Conservation (phyloP, 2,329 filamentous ascomycete species). For the Pseudocercospora eumusae region DNA sequence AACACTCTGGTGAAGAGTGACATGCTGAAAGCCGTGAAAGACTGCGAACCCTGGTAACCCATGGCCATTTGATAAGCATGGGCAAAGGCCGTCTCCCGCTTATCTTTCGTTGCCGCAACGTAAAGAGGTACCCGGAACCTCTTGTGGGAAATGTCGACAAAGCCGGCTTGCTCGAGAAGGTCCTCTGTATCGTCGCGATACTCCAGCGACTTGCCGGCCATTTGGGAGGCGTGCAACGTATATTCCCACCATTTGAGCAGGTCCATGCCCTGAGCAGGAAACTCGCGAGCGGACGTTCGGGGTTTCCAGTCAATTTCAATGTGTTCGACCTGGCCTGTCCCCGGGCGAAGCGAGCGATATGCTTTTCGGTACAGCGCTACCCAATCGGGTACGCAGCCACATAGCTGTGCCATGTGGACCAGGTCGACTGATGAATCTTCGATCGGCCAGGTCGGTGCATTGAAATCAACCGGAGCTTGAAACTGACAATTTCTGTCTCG, state of each 20-base stretch:
- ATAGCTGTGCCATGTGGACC: constrained; percentile 77
- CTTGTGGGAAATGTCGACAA: constrained; percentile 71
- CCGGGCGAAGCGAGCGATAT: constrained; percentile 70
- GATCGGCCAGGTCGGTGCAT: constrained; percentile 73
- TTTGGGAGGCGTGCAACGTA: constrained; percentile 67
- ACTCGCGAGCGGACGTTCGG: constrained; percentile 60
- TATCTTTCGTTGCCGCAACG: constrained; percentile 61
- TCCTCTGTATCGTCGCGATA: constrained; percentile 64
- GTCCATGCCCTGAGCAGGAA: constrained; percentile 57
- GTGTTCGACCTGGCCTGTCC: constrained; percentile 76
- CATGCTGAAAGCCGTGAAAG: constrained; percentile 36
- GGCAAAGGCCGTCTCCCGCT: constrained; percentile 67
- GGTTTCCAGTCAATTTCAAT: constrained; percentile 85
- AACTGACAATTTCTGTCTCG: constrained; percentile 24
- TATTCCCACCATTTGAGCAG: constrained; percentile 66
- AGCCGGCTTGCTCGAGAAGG: constrained; percentile 69
- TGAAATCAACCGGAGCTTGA: constrained; percentile 61
- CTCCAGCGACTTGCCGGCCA: constrained; percentile 64
- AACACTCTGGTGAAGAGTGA: constrained; percentile 62
- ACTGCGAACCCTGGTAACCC: constrained; percentile 38
- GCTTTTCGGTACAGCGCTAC: constrained; percentile 68
- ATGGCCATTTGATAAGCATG: constrained; percentile 83
- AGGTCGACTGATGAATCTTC: constrained; percentile 74
- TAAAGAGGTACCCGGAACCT: constrained; percentile 66
- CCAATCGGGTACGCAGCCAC: constrained; percentile 78